A percentile compares a stretch with the other conserved stretches of the same genome.
Conservation (phyloP, 164 flowering plant species). For the Macadamia tetraphylla region DNA sequence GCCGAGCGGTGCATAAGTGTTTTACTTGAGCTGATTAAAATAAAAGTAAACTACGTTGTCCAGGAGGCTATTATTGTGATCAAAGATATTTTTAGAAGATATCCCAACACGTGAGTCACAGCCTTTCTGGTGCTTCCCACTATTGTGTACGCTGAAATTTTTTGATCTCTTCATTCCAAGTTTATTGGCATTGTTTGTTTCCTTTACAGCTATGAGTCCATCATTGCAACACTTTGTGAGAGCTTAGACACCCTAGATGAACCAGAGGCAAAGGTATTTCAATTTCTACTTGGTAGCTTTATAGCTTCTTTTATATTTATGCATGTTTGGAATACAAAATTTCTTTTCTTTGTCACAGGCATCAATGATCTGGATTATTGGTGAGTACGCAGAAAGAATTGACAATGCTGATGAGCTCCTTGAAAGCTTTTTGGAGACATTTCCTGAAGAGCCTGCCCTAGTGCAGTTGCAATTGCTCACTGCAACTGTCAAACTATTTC, state of each 20-base stretch:
- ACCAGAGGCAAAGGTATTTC: conserved; percentile 96
- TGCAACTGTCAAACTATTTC: conserved; percentile 92
- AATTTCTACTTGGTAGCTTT: not conserved
- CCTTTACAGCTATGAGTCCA: conserved; percentile 84
- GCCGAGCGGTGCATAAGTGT: conserved; percentile 99
- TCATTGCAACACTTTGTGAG: conserved; percentile 98
- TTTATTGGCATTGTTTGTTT: conserved; percentile 11
- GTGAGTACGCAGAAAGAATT: conserved; percentile 99
- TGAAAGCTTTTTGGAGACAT: conserved; percentile 93
- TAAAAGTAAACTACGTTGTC: conserved; percentile 97
- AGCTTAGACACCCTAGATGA: conserved; percentile 97
- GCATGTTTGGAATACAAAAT: not conserved
- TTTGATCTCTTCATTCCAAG: conserved; percentile 4
- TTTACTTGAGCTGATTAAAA: conserved; percentile 94
- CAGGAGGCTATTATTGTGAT: conserved; percentile 99
- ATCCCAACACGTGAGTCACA: conserved; percentile 83
- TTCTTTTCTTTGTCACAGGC: conserved; percentile 44
- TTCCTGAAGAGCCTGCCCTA: conserved; percentile 95
- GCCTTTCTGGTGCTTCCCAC: not conserved
- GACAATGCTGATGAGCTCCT: conserved; percentile 99
- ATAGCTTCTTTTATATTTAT: not conserved
- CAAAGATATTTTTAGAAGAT: conserved; percentile 97
- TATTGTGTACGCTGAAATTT: not conserved
- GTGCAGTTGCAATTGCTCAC: conserved; percentile 95
- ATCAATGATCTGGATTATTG: conserved; percentile 99